Conservation (phyloP, 805 yeast species). For the Cyberlindnera maritima region DNA sequence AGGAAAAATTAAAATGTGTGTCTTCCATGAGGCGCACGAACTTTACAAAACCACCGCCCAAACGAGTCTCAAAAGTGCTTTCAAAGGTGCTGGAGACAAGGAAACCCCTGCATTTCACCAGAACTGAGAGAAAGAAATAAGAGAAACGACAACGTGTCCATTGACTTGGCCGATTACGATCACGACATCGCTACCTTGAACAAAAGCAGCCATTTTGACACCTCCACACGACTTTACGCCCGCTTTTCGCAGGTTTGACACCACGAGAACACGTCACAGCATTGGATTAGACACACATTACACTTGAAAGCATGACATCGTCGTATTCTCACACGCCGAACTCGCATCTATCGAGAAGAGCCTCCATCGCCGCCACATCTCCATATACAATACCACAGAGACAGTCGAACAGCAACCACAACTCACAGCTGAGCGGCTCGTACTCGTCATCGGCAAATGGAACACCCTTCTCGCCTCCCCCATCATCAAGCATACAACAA, state of each 20-base stretch:
- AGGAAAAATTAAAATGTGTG: not conserved
- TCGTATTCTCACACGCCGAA: slow-evolving; percentile 9
- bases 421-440: not conserved
- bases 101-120: too few relatives aligned
- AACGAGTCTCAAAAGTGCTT: not conserved
- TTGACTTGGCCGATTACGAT: too few relatives aligned
- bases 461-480: slow-evolving; percentile 24
- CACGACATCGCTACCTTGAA: too few relatives aligned
- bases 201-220: too few relatives aligned
- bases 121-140: too few relatives aligned
- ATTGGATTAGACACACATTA: too few relatives aligned
- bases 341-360: slow-evolving; percentile 31
- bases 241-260: too few relatives aligned
- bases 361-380: slow-evolving; percentile 35
- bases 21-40: not conserved
- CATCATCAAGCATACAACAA: slow-evolving; percentile 5
- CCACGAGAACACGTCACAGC: too few relatives aligned
- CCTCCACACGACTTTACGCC: too few relatives aligned
- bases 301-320: slow-evolving; percentile 9
- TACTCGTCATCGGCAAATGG: slow-evolving; percentile 1
- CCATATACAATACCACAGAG: slow-evolving; percentile 36
- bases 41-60: not conserved
- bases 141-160: too few relatives aligned
- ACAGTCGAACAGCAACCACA: slow-evolving; percentile 2
- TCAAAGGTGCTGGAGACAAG: too few relatives aligned